Evolutionary conservation across 2,329 filamentous ascomycete species (phyloP), one percentile per base, ranked within the genome.

Genomic region (Scopulariopsis brevicaulis): DNA sequence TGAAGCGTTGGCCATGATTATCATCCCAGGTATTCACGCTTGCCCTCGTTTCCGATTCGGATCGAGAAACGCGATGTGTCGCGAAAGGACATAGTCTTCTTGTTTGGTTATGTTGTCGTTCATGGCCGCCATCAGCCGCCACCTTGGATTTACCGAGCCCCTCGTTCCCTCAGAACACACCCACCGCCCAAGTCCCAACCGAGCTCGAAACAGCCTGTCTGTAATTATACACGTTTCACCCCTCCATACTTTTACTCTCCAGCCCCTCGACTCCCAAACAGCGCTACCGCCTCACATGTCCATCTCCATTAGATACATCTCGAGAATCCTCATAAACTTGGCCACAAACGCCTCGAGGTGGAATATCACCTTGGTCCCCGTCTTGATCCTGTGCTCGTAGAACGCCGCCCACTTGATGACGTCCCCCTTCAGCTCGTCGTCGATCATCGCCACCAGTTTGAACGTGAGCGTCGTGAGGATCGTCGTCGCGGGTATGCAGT

Each of bases 311-410:
- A 86, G 72, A 68, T 84, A 95, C 84, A 91, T 93, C 76, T 99
- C 94, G 62, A 93, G 82, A 64, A 97, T 84, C 65, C 93, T 84
- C 93, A 99, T 97, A 70, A 97, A 96, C 75, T 96, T 97, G 59
- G 93, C 93, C 59, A 99, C 94, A 72, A 99, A 99, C 3, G 94
- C 94, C 73, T 99, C 95, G 4, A 99, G 77, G 68, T 99, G 95
- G 73, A 99, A 99, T 62, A 99, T 97, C 59, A 96, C 89, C 79
- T 99, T 99, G 60, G 82, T 91, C 56, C 94, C 94, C 64, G 87
- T 87, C 69, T 89, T 89, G 73, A 97, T 89, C 61, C 94, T 83
- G 71, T 99, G 94, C 72, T 99, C 95, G 71, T 96, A 99, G 67
- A 96, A 97, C 0, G 94, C 92, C 4, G 90, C 89, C 94, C 94